phyloP scores from a whole-genome alignment of 805 yeast genomes.

The Candida saitoana region DNA sequence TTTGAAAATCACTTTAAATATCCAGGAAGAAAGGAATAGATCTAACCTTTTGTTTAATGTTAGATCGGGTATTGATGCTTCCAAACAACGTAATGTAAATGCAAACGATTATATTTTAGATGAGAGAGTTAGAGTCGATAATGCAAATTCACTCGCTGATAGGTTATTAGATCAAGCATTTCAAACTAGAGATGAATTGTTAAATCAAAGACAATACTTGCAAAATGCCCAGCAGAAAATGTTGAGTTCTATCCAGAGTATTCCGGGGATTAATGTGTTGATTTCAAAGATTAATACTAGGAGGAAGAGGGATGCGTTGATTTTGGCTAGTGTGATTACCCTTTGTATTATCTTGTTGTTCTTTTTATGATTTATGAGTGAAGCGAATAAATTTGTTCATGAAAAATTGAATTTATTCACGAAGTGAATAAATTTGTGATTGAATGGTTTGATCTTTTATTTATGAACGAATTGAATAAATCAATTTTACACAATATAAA shows the following conservation, averaged over 20 bases:
- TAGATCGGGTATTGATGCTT: constrained; percentile 72
- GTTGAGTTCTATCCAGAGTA: constrained; percentile 53
- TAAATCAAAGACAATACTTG: constrained; percentile 64
- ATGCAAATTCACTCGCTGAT: constrained; percentile 73
- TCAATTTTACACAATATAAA: too few relatives aligned
- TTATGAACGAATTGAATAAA: too few relatives aligned
- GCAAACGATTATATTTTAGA: constrained; percentile 74
- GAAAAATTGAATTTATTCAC: too few relatives aligned
- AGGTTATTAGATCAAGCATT: constrained; percentile 77
- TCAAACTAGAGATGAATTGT: constrained; percentile 82
- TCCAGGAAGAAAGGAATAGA: constrained; percentile 73
- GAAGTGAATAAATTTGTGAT: too few relatives aligned
- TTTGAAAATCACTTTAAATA: constrained; percentile 51
- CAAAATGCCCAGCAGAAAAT: constrained; percentile 61
- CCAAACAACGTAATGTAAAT: constrained; percentile 41
- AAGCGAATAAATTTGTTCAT: too few relatives aligned
- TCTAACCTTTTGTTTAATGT: constrained; percentile 71
- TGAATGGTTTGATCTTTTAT: too few relatives aligned
- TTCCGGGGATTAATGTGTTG: constrained; percentile 81
- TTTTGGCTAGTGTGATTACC: constrained; percentile 72
- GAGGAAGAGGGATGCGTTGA: constrained; percentile 80
- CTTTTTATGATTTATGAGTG: constrained; percentile 32
- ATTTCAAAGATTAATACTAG: constrained; percentile 81
- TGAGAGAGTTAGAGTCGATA: constrained; percentile 70
- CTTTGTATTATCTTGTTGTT: constrained; percentile 67